These are phyloP conservation scores for Exophiala sp. DNA, from an alignment of 2,329 filamentous ascomycete species.

Conservation along the genomic window DNA sequence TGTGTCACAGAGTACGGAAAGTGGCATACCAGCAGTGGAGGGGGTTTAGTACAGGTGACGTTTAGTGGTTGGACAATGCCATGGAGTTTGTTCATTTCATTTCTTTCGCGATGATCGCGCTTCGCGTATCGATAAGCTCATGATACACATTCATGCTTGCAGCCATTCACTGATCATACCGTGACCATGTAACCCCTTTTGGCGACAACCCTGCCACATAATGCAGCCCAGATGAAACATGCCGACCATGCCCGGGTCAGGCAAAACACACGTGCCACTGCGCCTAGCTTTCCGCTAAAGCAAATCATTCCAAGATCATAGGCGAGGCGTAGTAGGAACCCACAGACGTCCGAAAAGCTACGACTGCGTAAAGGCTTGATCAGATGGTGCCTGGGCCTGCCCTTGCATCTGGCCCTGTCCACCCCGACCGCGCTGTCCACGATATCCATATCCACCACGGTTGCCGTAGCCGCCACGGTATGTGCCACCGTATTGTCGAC, in stretches of 20 bases:
- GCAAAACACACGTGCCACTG: not conserved
- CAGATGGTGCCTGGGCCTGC: conserved; percentile 7
- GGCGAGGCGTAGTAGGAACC: not conserved
- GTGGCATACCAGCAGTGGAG: no score
- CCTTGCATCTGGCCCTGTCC: conserved; percentile 16
- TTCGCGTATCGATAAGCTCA: no score
- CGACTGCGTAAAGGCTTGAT: conserved; percentile 11
- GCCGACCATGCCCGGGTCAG: not conserved
- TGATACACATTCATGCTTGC: no score
- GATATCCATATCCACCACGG: conserved; percentile 22
- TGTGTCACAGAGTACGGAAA: no score
- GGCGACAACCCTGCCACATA: no score
- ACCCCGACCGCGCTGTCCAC: conserved; percentile 24
- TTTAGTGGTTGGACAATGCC: no score
- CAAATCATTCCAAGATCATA: not conserved
- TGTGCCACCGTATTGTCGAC: conserved; percentile 49
- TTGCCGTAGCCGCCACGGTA: conserved; percentile 42
- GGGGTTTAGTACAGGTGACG: no score
- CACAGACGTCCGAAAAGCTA: not conserved
- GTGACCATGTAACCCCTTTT: no score
- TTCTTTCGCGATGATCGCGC: no score
- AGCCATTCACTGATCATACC: no score
- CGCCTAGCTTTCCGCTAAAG: not conserved
- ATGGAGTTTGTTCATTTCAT: no score
- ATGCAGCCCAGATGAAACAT: no score